Evolutionary conservation across 768 basidiomycete genomes (phyloP).

Genomic region (Rhodotorula sphaerocarpa): DNA sequence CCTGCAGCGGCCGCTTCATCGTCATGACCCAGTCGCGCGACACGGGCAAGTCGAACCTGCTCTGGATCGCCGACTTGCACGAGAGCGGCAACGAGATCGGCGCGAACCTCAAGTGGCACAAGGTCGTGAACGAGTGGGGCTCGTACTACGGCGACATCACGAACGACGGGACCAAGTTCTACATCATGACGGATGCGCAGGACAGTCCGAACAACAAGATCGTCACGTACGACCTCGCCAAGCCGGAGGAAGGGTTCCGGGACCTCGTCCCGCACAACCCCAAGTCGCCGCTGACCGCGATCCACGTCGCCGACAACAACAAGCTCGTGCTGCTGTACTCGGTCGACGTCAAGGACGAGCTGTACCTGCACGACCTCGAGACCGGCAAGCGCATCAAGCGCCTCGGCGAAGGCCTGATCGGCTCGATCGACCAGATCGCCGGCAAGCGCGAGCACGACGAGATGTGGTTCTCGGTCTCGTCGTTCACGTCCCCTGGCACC

Average conservation of each 20-base stretch:
- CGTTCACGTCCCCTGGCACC: slow-evolving; percentile 66
- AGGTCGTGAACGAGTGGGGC: slow-evolving; percentile 61
- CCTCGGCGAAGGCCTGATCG: slow-evolving; percentile 61
- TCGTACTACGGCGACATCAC: slow-evolving; percentile 48
- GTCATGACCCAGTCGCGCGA: slow-evolving; percentile 24
- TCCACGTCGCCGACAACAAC: slow-evolving; percentile 50
- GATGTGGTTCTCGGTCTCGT: slow-evolving; percentile 55
- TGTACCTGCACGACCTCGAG: slow-evolving; percentile 58
- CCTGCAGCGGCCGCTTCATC: slow-evolving; percentile 34
- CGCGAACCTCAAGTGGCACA: slow-evolving; percentile 62
- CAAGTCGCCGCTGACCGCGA: slow-evolving; percentile 54
- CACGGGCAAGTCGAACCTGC: slow-evolving; percentile 47
- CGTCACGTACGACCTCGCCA: slow-evolving; percentile 25
- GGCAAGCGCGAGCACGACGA: slow-evolving; percentile 51
- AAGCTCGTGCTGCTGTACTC: slow-evolving; percentile 60
- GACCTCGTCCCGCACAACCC: slow-evolving; percentile 65
- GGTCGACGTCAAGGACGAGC: slow-evolving; percentile 70
- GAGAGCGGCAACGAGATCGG: slow-evolving; percentile 49
- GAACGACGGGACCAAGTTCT: slow-evolving; percentile 37
- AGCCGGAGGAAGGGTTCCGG: slow-evolving; percentile 44
- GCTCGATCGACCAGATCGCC: slow-evolving; percentile 53
- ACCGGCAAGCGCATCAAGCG: slow-evolving; percentile 53
- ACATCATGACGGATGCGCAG: slow-evolving; percentile 34
- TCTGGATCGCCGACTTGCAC: slow-evolving; percentile 65
- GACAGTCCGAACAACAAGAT: slow-evolving; percentile 35